Percentiles rank a stretch among this genome's conserved stretches.
phyloP scores from a whole-genome alignment of 805 yeast genomes.

The Kurtzmaniella cleridarum region DNA sequence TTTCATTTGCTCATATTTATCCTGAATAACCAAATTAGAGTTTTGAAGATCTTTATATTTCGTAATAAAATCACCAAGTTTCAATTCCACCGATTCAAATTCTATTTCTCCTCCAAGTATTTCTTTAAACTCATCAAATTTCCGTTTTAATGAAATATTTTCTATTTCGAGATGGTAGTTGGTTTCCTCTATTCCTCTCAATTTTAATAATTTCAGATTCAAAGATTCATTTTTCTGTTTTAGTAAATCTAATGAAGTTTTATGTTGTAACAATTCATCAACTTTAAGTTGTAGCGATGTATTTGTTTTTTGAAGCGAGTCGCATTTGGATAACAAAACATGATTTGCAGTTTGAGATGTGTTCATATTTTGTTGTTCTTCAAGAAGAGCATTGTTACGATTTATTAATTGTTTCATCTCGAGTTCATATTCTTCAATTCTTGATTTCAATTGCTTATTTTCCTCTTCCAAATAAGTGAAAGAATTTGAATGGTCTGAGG shows the following conservation, averaged over 20 bases:
- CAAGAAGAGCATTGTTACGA: constrained; percentile 7
- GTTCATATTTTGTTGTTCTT: neutral
- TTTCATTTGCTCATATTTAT: constrained; percentile 23
- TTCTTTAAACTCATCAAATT: constrained; percentile 43
- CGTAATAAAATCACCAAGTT: constrained; percentile 32
- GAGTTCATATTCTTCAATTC: constrained; percentile 24
- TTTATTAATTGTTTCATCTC: constrained; percentile 21
- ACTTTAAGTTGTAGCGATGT: constrained; percentile 49
- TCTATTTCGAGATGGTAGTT: constrained; percentile 46
- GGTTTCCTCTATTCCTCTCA: constrained; percentile 40
- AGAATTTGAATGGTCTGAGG: constrained; percentile 12
- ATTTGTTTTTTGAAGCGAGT: constrained; percentile 41
- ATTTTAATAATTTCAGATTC: constrained; percentile 27
- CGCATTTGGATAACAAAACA: constrained; percentile 23
- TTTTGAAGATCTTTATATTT: constrained; percentile 30
- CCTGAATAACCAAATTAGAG: constrained; percentile 30
- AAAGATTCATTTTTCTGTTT: constrained; percentile 50
- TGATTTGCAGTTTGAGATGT: constrained; percentile 8
- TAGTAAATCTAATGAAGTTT: constrained; percentile 45
- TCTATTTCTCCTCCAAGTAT: constrained; percentile 25
- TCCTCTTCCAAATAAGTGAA: constrained; percentile 26
- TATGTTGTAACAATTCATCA: constrained; percentile 44
- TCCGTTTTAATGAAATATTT: constrained; percentile 42
- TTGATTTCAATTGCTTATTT: constrained; percentile 34
- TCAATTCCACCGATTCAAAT: constrained; percentile 9